Percentiles rank a stretch among this genome's conserved stretches.
Conservation (phyloP, 1,139 yeast genomes). For the Pichia sp. region DNA sequence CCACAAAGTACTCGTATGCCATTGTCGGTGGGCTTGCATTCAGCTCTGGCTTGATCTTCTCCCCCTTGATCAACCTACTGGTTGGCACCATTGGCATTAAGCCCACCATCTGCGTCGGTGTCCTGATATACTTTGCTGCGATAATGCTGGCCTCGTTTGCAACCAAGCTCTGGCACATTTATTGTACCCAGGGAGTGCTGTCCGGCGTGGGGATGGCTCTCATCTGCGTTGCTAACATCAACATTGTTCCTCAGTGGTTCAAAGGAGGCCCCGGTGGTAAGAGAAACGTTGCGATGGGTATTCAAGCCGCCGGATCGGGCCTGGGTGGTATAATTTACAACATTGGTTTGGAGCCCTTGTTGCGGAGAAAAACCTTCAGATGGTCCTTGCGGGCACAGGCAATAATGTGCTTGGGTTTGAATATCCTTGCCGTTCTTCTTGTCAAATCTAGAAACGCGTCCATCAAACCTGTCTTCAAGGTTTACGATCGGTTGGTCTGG, state of each 20-base stretch:
- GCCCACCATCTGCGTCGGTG: constrained; percentile 38
- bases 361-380: constrained; percentile 46
- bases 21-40: constrained; percentile 56
- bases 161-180: constrained; percentile 48
- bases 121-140: constrained; percentile 45
- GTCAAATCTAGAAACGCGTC: constrained; percentile 28
- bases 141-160: constrained; percentile 53
- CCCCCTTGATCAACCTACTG: constrained; percentile 43
- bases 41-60: constrained; percentile 40
- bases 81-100: constrained; percentile 44
- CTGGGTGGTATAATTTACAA: constrained; percentile 60
- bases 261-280: constrained; percentile 36
- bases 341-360: constrained; percentile 44
- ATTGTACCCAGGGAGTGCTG: constrained; percentile 51
- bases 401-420: constrained; percentile 42
- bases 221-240: constrained; percentile 49
- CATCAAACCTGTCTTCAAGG: constrained; percentile 37
- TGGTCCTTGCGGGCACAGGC: constrained; percentile 60
- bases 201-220: constrained; percentile 51
- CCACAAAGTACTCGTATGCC: constrained; percentile 51
- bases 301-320: constrained; percentile 60
- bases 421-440: constrained; percentile 32
- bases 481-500: constrained; percentile 35
- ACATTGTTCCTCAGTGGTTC: constrained; percentile 63
- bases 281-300: constrained; percentile 57